Conservation (phyloP, 1,139 yeast genomes). For the Geotrichum klebahnii region DNA sequence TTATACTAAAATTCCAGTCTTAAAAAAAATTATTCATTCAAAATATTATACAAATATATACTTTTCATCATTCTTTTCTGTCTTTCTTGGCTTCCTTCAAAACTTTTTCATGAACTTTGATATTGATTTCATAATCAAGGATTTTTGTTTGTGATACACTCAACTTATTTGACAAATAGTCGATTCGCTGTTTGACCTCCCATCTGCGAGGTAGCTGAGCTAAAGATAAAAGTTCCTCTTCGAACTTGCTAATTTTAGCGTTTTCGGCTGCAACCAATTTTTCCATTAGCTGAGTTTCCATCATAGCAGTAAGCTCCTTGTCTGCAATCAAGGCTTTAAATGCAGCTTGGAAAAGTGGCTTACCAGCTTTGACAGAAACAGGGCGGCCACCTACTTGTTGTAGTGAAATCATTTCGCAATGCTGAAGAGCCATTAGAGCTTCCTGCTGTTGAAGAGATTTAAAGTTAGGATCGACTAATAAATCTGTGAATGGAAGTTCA, state of each 20-base stretch:
- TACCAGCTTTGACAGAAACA: conserved; percentile 63
- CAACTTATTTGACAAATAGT: conserved; percentile 63
- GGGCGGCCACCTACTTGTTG: conserved; percentile 72
- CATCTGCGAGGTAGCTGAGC: conserved; percentile 47
- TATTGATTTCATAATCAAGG: conserved; percentile 42
- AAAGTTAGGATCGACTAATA: conserved; percentile 50
- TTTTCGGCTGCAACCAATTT: conserved; percentile 57
- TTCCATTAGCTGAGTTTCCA: conserved; percentile 60
- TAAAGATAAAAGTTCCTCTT: conserved; percentile 64
- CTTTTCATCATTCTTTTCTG: background rate
- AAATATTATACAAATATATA: too few relatives aligned
- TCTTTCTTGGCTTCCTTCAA: conserved; percentile 8
- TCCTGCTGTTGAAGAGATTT: conserved; percentile 50
- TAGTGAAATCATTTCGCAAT: conserved; percentile 67
- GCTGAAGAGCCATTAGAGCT: conserved; percentile 68
- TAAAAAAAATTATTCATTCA: too few relatives aligned
- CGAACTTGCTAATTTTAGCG: conserved; percentile 59
- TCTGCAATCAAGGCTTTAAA: conserved; percentile 63
- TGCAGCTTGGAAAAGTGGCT: conserved; percentile 81
- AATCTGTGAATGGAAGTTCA: conserved; percentile 10
- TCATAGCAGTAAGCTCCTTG: conserved; percentile 51
- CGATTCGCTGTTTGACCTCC: conserved; percentile 57
- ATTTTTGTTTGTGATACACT: conserved; percentile 44
- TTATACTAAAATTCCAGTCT: too few relatives aligned
- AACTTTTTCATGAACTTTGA: conserved; percentile 14